phyloP scores from a whole-genome alignment of 1,139 yeast species.

The Suhomyces bokatorum region DNA sequence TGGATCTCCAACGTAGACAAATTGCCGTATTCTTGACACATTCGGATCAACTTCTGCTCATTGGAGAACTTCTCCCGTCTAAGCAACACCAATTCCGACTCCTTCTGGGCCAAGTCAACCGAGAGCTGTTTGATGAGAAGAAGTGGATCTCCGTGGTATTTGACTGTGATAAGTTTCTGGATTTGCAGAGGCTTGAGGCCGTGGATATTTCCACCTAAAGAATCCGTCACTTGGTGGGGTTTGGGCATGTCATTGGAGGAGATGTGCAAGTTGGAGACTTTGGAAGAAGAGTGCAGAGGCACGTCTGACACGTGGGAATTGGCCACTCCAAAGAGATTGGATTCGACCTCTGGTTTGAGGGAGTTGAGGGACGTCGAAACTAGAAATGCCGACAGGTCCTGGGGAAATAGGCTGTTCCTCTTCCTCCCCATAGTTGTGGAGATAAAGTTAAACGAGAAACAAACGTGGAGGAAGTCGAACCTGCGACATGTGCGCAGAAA shows the following conservation, averaged over 20 bases:
- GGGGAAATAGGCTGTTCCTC: slow-evolving; percentile 15
- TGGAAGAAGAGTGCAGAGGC: neutral
- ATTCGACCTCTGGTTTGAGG: slow-evolving; percentile 9
- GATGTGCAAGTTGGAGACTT: neutral
- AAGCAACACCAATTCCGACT: slow-evolving; percentile 45
- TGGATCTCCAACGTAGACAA: slow-evolving; percentile 48
- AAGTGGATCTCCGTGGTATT: slow-evolving; percentile 40
- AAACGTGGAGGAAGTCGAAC: slow-evolving; percentile 12
- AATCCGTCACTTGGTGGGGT: slow-evolving; percentile 7
- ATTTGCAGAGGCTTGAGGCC: slow-evolving; percentile 28
- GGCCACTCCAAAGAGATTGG: slow-evolving; percentile 11
- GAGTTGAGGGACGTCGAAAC: slow-evolving; percentile 4
- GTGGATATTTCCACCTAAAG: slow-evolving; percentile 21
- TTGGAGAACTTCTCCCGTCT: slow-evolving; percentile 43
- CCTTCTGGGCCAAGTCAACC: slow-evolving; percentile 49
- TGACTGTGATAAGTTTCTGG: slow-evolving; percentile 28
- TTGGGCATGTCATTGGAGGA: neutral
- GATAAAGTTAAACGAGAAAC: neutral
- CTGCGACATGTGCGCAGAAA: slow-evolving; percentile 3
- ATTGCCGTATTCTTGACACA: slow-evolving; percentile 47
- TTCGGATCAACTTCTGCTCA: slow-evolving; percentile 43
- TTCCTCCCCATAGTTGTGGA: slow-evolving; percentile 11
- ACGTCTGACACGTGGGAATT: neutral
- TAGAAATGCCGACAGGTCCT: slow-evolving; percentile 9
- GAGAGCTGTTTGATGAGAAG: slow-evolving; percentile 50